These are phyloP conservation scores for Murraya paniculata DNA, from an alignment of 345 rosid species.

Conservation along the genomic window DNA sequence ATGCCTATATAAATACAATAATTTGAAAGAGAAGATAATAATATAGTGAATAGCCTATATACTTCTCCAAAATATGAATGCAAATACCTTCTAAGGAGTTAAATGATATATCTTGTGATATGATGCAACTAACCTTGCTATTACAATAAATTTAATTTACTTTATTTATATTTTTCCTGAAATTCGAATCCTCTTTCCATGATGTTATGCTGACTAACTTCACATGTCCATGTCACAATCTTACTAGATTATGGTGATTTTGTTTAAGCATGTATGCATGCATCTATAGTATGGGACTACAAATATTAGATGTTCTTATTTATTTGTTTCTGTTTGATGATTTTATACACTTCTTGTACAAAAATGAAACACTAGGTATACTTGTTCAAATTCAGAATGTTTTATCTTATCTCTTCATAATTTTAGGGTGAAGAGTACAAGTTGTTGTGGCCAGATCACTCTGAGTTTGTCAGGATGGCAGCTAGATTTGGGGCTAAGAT, in stretches of 20 bases:
- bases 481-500: conserved; percentile 79
- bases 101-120: neutral
- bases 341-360: neutral
- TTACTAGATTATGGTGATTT: neutral
- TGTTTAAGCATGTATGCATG: neutral
- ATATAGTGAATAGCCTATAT: neutral
- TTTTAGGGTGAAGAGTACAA: conserved; percentile 75
- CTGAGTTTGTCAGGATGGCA: conserved; percentile 83
- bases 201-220: neutral
- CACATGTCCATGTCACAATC: neutral
- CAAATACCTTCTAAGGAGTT: neutral
- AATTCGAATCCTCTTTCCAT: neutral
- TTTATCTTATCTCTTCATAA: neutral
- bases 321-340: neutral
- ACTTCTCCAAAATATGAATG: neutral
- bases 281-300: neutral
- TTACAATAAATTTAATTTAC: neutral
- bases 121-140: neutral
- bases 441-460: conserved; percentile 73
- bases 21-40: neutral
- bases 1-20: neutral
- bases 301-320: neutral
- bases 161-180: neutral
- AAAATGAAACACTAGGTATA: neutral
- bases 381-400: neutral